Conservation (phyloP, 352 stramenopile genomes). For the Globisporangium rhizosaccharum region DNA sequence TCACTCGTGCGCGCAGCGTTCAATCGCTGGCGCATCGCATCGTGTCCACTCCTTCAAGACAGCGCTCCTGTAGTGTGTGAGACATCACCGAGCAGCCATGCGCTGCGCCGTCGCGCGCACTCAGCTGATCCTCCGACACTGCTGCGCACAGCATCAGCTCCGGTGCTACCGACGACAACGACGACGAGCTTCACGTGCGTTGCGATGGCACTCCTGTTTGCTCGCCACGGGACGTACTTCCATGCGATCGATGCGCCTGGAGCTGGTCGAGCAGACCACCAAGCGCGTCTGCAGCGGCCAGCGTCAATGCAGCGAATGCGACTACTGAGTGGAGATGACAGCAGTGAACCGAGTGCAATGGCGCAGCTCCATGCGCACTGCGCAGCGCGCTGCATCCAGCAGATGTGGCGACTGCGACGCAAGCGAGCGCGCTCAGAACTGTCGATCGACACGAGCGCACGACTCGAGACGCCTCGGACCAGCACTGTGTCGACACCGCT, state of each 20-base stretch:
- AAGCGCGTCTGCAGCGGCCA: neutral
- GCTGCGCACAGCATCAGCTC: neutral
- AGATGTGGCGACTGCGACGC: slow-evolving; percentile 18
- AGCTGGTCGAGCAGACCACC: no score
- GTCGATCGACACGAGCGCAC: neutral
- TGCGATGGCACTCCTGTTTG: slow-evolving; percentile 36
- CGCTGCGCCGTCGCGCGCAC: no score
- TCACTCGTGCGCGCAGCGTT: slow-evolving; percentile 7
- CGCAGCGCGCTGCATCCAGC: slow-evolving; percentile 26
- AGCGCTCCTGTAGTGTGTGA: no score
- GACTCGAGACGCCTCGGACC: neutral
- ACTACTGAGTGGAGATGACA: neutral
- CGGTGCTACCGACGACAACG: neutral
- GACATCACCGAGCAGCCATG: no score
- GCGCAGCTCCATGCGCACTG: neutral
- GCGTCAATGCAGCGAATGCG: neutral
- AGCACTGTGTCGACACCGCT: slow-evolving; percentile 2
- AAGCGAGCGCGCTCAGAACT: neutral
- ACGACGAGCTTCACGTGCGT: slow-evolving; percentile 32
- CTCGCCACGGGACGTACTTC: slow-evolving; percentile 14
- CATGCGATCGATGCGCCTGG: slow-evolving; percentile 6
- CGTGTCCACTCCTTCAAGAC: no score
- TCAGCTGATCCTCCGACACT: neutral
- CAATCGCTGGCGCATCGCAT: slow-evolving; percentile 3
- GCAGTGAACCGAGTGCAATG: neutral